These are phyloP conservation scores for Thyridium curvatum DNA, from an alignment of 2,329 filamentous ascomycete genomes.

Conservation along the genomic window DNA sequence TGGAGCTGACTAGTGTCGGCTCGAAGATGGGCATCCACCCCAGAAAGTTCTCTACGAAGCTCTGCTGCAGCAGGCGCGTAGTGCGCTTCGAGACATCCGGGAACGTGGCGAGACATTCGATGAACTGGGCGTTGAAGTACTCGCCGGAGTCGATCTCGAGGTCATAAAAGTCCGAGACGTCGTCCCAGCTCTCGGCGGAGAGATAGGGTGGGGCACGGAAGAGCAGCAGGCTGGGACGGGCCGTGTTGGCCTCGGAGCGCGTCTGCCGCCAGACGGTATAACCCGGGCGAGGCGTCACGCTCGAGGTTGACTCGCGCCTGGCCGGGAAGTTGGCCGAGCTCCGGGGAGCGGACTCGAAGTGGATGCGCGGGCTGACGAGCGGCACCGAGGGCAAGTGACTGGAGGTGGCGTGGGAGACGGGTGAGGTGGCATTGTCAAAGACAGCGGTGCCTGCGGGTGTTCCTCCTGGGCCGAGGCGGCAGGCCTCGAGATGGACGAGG, in stretches of 20 bases:
- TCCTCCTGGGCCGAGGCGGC: no score
- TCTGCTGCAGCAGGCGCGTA: conserved; percentile 4
- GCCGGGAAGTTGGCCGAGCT: neutral
- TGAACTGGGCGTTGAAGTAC: conserved; percentile 5
- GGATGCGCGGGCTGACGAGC: neutral
- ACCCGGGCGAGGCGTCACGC: neutral
- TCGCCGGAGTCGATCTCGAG: conserved; percentile 7
- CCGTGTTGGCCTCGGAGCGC: conserved; percentile 1
- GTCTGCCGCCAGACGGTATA: neutral
- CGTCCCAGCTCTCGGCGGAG: conserved; percentile 8
- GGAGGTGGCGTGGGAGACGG: conserved; percentile 1
- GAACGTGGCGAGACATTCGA: neutral
- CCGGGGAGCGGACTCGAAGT: neutral
- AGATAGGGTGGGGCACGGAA: conserved; percentile 7
- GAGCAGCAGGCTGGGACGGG: conserved; percentile 5
- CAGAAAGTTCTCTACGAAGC: conserved; percentile 7
- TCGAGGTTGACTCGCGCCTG: neutral
- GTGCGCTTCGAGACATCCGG: conserved; percentile 8
- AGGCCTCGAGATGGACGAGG: no score
- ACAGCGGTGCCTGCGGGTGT: no score
- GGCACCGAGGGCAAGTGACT: neutral
- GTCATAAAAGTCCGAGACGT: conserved; percentile 8
- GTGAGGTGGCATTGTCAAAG: neutral
- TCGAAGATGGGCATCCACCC: conserved; percentile 7
- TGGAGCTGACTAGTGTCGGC: conserved; percentile 1